Conservation (phyloP, 208 protist genomes). For the Trypanosoma melophagium region DNA sequence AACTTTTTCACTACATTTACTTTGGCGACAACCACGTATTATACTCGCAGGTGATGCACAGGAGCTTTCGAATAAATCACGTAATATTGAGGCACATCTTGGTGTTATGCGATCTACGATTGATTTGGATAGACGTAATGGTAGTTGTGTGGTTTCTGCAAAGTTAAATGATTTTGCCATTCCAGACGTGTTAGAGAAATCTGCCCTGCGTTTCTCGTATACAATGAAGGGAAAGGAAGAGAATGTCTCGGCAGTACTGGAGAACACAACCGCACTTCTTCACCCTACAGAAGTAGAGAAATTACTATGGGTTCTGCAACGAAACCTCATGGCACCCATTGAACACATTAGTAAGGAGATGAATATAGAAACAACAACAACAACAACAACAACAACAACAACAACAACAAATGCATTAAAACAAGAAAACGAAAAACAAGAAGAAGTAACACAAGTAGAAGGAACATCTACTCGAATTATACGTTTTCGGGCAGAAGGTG, state of each 20-base stretch:
- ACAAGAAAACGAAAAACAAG: background rate
- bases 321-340: slow-evolving; percentile 61
- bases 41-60: slow-evolving; percentile 60
- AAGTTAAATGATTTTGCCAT: slow-evolving; percentile 69
- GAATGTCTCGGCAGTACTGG: slow-evolving; percentile 44
- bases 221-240: slow-evolving; percentile 24
- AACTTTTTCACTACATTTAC: slow-evolving; percentile 46
- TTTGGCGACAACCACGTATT: slow-evolving; percentile 78
- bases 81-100: slow-evolving; percentile 64
- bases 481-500: slow-evolving; percentile 45
- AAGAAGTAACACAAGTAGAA: background rate
- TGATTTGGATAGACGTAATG: slow-evolving; percentile 39
- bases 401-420: background rate
- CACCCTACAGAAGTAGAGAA: slow-evolving; percentile 65
- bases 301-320: slow-evolving; percentile 51
- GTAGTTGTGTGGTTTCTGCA: slow-evolving; percentile 35
- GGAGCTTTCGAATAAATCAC: slow-evolving; percentile 43
- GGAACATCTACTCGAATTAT: slow-evolving; percentile 31
- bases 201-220: slow-evolving; percentile 46
- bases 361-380: background rate
- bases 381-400: background rate
- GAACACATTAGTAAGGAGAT: slow-evolving; percentile 4
- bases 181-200: slow-evolving; percentile 63
- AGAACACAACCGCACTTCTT: slow-evolving; percentile 53
- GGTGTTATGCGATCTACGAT: slow-evolving; percentile 67